A percentile compares a stretch with the other conserved stretches of the same genome.
These are phyloP conservation scores for Lasiosphaeria miniovina DNA, from an alignment of 495 filamentous ascomycete species.

Conservation along the genomic window DNA sequence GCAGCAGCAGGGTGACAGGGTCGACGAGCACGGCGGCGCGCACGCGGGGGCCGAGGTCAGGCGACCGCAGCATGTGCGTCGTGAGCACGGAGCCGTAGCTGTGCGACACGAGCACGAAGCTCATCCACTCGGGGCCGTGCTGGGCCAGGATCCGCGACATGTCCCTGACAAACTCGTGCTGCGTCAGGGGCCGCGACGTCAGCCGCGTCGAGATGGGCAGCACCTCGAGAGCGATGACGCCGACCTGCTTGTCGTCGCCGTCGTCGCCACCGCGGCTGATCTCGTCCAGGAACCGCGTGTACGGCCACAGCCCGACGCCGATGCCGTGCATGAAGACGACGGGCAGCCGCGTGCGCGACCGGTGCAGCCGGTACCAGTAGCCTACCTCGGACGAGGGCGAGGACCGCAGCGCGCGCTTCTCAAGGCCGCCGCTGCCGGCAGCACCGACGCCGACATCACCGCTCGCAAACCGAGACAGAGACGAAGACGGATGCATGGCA, in stretches of 20 bases:
- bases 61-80: conserved; percentile 56
- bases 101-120: conserved; percentile 54
- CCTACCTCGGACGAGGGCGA: conserved; percentile 47
- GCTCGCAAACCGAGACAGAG: neutral
- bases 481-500: conserved; percentile 40
- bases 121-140: conserved; percentile 44
- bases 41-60: conserved; percentile 39
- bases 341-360: conserved; percentile 49
- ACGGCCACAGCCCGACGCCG: conserved; percentile 63
- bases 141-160: conserved; percentile 50
- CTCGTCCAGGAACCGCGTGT: conserved; percentile 52
- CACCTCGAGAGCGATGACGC: conserved; percentile 63
- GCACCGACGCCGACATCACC: neutral
- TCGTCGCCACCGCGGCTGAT: conserved; percentile 35
- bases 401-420: conserved; percentile 2
- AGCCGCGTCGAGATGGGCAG: conserved; percentile 61
- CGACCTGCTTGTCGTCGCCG: conserved; percentile 41
- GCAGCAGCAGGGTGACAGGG: conserved; percentile 62
- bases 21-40: conserved; percentile 56
- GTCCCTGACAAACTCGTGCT: conserved; percentile 47
- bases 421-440: conserved; percentile 16
- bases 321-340: conserved; percentile 71
- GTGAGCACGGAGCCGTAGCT: conserved; percentile 63
- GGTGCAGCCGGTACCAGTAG: conserved; percentile 66
- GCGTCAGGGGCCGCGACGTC: conserved; percentile 46